Evolutionary conservation across 495 filamentous ascomycete genomes (phyloP).

Genomic region (Penicillium turbatum): DNA sequence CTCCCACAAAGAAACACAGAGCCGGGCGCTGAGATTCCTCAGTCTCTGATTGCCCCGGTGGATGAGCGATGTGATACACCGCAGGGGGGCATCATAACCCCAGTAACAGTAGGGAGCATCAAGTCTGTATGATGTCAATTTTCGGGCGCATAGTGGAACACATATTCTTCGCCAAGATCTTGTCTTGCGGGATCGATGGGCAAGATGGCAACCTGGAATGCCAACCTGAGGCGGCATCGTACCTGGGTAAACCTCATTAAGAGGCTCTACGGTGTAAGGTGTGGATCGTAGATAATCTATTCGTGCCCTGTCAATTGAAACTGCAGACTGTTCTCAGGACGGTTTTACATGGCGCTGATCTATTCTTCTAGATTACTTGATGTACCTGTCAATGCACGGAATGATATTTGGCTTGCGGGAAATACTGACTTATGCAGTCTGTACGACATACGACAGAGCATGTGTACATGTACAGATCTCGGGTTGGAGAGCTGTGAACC

Average conservation of each 20-base stretch:
- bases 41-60: not conserved
- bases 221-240: not conserved
- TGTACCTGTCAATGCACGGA: not conserved
- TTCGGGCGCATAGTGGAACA: not conserved
- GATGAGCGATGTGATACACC: not conserved
- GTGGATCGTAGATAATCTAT: not conserved
- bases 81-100: not conserved
- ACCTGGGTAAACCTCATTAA: not conserved
- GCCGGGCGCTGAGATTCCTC: not conserved
- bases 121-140: not conserved
- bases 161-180: not conserved
- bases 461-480: not conserved
- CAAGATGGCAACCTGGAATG: not conserved
- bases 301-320: not conserved
- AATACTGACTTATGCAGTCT: not conserved
- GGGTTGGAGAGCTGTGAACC: not conserved
- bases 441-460: not conserved
- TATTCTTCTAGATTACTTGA: not conserved
- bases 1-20: not conserved
- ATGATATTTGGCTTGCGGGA: not conserved
- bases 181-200: not conserved
- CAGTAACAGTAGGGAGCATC: not conserved
- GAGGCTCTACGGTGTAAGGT: not conserved
- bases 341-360: not conserved
- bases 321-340: not conserved